These are phyloP conservation scores for Leishmania guyanensis DNA, from an alignment of 208 protist genomes.

Conservation along the genomic window DNA sequence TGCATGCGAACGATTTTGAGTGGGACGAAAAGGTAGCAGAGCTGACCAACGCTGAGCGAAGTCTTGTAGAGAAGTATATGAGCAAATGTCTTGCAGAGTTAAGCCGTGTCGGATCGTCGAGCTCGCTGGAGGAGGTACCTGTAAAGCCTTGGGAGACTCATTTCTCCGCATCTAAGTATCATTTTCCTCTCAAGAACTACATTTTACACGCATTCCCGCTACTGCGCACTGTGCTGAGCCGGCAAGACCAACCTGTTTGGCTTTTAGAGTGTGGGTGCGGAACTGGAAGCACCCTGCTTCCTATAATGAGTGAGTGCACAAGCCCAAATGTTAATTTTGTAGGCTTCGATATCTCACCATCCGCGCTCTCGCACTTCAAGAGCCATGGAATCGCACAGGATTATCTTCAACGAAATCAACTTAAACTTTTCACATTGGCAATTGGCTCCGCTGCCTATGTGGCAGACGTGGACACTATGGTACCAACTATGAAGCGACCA, in stretches of 20 bases:
- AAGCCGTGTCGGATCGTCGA: neutral
- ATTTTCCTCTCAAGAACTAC: constrained; percentile 86
- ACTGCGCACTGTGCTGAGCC: constrained; percentile 34
- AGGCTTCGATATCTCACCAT: constrained; percentile 64
- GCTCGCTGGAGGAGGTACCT: neutral
- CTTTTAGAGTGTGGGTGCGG: constrained; percentile 80
- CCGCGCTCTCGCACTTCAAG: constrained; percentile 49
- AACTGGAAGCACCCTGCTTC: constrained; percentile 74
- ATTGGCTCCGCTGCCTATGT: neutral
- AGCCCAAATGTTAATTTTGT: constrained; percentile 47
- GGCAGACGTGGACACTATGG: neutral
- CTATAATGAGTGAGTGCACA: constrained; percentile 58
- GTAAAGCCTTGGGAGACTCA: constrained; percentile 55
- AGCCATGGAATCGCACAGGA: constrained; percentile 45
- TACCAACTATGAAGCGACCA: constrained; percentile 25
- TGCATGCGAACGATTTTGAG: constrained; percentile 76
- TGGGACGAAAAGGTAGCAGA: constrained; percentile 50
- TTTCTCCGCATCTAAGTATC: constrained; percentile 53
- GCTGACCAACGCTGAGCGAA: constrained; percentile 32
- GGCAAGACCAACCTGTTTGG: neutral
- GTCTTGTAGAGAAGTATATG: constrained; percentile 39
- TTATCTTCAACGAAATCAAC: constrained; percentile 15
- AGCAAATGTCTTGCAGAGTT: constrained; percentile 5
- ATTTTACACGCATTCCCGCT: constrained; percentile 75
- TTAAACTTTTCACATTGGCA: constrained; percentile 53